Evolutionary conservation across 176 grass and related monocot species (phyloP), one percentile per base, ranked within the genome.

Genomic region (Juncus inflexus): DNA sequence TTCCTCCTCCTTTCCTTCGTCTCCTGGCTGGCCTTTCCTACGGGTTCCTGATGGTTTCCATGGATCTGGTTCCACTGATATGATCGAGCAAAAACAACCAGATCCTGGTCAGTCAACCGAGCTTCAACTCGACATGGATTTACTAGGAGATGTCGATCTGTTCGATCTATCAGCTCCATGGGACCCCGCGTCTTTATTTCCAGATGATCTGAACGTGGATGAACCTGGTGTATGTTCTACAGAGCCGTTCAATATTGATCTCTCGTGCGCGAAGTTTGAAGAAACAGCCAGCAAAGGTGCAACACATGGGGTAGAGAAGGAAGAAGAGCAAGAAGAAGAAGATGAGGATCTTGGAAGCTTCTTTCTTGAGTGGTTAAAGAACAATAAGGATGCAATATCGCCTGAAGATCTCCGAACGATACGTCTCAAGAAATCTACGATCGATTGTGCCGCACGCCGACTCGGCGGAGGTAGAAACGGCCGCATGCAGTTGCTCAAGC

Each of bases 291-390:
- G 12, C 37, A 62, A 64, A 0, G 55, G 40, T 35, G 37, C 37
- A 8, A 42, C 49, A 5, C 81, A 67, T 60, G 35, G 60, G 13
- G 76, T 36, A 37, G 67, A 1, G 61, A 42, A 15, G 64, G 12
- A 51, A 78, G 19, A 28, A 28, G 19, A 28, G 19, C 19, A 28
- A 28, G 19, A 28, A 67, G 12, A 84, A 78, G 53, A 69, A 10
- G 47, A 64, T 16, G 85, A 99, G 12, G 89, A 99, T 42, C 83
- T 86, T n/a, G 68, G 82, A 0, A 76, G 63, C 42, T 85, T 99
- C 66, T 99, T 99, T 72, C 86, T 99, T 59, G 94, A 99, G 13
- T 99, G 94, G 94, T 80, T 99, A 10, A 89, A 74, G 58, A 99
- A 58, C 65, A 99, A 99, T 68, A 87, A 84, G 5, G 85, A 92